A percentile compares a stretch with the other conserved stretches of the same genome.
Conservation (phyloP, 2,329 filamentous ascomycete genomes). For the Trichophaea hybrida region DNA sequence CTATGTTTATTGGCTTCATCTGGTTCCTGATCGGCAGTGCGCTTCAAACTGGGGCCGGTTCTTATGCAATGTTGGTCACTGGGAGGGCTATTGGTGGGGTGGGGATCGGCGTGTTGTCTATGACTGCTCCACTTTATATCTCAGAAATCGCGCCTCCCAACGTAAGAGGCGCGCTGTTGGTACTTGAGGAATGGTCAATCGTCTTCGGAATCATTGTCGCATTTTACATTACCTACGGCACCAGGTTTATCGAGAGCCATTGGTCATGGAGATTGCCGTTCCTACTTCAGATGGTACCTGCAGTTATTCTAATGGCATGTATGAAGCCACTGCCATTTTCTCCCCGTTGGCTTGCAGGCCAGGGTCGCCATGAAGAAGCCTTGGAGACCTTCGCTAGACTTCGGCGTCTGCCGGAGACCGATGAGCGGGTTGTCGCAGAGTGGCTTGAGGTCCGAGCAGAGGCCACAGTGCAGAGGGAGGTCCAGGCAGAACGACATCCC, state of each 20-base stretch:
- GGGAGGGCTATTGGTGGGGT: constrained; percentile 60
- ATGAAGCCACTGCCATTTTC: constrained; percentile 38
- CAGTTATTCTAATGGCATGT: constrained; percentile 26
- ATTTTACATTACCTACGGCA: constrained; percentile 36
- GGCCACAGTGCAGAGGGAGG: constrained; percentile 38
- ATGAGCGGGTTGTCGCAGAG: constrained; percentile 40
- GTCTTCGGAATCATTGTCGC: constrained; percentile 34
- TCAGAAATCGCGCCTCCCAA: constrained; percentile 38
- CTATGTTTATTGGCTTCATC: constrained; percentile 48
- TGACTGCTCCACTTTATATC: constrained; percentile 45
- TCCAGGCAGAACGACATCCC: constrained; percentile 26
- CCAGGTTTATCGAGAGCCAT: constrained; percentile 33
- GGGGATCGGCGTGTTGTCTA: constrained; percentile 52
- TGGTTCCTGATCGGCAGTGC: constrained; percentile 58
- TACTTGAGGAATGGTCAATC: constrained; percentile 32
- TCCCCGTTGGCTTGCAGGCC: constrained; percentile 40
- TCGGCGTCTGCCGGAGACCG: constrained; percentile 37
- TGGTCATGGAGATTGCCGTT: constrained; percentile 36
- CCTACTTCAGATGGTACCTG: constrained; percentile 35
- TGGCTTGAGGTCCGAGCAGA: constrained; percentile 40
- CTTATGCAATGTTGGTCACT: constrained; percentile 45
- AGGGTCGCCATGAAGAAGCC: constrained; percentile 37
- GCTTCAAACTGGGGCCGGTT: constrained; percentile 48
- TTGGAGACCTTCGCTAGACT: constrained; percentile 37
- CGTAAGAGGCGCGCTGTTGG: constrained; percentile 38